Evolutionary conservation across 208 protist genomes (phyloP).

Genomic region (Endotrypanum monterogeii): DNA sequence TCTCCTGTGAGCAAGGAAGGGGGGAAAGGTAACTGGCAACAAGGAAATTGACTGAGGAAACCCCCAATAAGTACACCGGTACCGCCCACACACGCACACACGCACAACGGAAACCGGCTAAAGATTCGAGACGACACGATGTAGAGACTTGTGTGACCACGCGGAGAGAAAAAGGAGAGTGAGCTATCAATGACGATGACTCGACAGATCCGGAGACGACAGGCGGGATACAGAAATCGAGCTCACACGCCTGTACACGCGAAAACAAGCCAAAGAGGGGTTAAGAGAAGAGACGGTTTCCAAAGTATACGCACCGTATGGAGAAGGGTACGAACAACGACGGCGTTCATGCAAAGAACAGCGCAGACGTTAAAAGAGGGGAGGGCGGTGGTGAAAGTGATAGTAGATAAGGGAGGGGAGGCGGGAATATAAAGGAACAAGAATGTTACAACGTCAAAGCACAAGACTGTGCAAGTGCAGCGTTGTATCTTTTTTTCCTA

Average conservation of each 20-base stretch:
- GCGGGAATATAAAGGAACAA: too few relatives aligned
- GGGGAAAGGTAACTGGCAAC: neutral
- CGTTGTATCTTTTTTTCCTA: too few relatives aligned
- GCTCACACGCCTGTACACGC: too few relatives aligned
- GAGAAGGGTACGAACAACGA: neutral
- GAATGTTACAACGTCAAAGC: too few relatives aligned
- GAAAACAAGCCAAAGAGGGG: neutral
- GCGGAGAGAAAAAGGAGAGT: neutral
- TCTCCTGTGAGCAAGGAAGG: too few relatives aligned
- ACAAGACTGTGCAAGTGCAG: too few relatives aligned
- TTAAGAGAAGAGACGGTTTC: neutral
- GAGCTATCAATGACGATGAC: neutral
- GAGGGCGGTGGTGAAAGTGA: neutral
- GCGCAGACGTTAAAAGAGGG: neutral
- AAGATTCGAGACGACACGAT: neutral
- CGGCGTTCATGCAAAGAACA: neutral
- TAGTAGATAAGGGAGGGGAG: neutral
- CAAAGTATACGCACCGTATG: neutral
- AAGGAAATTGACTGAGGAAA: neutral
- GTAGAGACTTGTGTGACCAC: neutral
- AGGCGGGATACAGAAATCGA: neutral
- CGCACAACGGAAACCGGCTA: neutral
- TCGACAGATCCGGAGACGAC: neutral
- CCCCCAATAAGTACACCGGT: too few relatives aligned
- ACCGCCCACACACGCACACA: neutral